Base-by-base conservation (phyloP, 2,329 filamentous ascomycete genomes). In the Beauveria rudraprayagi region DNA sequence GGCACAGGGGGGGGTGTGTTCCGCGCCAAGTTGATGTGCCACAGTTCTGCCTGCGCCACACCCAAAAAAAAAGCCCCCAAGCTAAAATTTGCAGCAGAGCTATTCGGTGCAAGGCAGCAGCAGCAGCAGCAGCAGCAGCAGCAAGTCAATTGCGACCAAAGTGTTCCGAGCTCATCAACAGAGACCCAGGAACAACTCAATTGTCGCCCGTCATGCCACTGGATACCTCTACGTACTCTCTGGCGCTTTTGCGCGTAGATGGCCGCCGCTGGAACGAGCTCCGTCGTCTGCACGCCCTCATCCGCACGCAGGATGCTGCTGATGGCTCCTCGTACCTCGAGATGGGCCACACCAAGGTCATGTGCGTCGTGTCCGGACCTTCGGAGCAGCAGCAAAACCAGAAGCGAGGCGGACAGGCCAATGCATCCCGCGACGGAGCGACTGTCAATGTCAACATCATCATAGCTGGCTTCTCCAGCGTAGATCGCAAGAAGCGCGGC, bases 241-340 rank as follows among this genome's bases (percentile, higher is more conserved):
- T 97, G 64, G 92, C 91, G 64, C 88, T 94, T 59, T 82, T 92
- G 64, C 88, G 89, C 70, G 86, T 91, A 66, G 93, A 89, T 71
- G 89, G 90, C 63, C 87, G 94, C 63, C 87, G 94, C 68, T 99
- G 94, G 94, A 97, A 99, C 78, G 94, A 99, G 75, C 84, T 99
- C 44, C 91, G 94, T 30, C 87, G 91, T 8, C 83, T 96, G 56
- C 86, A 91, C 70, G 93, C 90, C 53, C 90, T 95, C 75, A 92
- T 99, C 71, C 90, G 89, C 64, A 97, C 92, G 1, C 94, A 97
- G 75, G 88, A 92, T 63, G 89, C 92, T 55, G 92, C 92, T 60
- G 94, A 97, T 68, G 94, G 94, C 41, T 96, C 90, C 50, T 91
- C 89, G 64, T 96, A 96, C 75, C 85, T 97, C 62, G 91, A 96